phyloP scores from a whole-genome alignment of 2,329 filamentous ascomycete species.

The Fusarium devonianum region DNA sequence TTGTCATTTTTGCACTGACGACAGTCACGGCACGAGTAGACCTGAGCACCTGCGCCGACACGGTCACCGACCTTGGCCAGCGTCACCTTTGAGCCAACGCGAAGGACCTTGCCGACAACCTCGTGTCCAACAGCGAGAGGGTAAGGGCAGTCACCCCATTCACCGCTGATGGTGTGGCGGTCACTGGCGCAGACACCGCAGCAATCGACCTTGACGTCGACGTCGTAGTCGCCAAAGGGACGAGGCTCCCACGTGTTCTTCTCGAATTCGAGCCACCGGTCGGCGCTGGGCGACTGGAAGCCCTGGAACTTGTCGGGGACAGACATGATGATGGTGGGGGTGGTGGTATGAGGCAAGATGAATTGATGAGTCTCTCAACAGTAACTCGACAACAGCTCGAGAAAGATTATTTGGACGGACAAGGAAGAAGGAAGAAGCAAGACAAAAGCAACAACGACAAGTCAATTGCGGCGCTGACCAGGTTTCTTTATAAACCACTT shows the following conservation, averaged over 20 bases:
- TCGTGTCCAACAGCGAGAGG: conserved; percentile 76
- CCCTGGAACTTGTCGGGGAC: conserved; percentile 67
- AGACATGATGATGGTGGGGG: conserved; percentile 49
- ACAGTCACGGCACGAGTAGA: conserved; percentile 58
- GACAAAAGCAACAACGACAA: conserved; percentile 3
- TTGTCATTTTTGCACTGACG: conserved; percentile 51
- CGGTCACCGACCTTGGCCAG: conserved; percentile 64
- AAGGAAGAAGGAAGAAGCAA: conserved; percentile 6
- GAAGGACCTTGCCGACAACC: conserved; percentile 73
- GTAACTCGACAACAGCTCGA: not conserved
- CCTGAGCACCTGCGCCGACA: conserved; percentile 66
- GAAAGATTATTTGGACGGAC: not conserved
- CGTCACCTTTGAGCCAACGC: conserved; percentile 63
- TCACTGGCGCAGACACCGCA: conserved; percentile 80
- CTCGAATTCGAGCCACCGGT: conserved; percentile 66
- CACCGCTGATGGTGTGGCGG: conserved; percentile 73
- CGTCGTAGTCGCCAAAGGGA: conserved; percentile 84
- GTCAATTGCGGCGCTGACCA: conserved; percentile 11
- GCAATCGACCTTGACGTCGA: conserved; percentile 86
- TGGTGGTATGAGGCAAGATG: not conserved
- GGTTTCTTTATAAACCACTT: conserved; percentile 25
- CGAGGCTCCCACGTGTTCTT: conserved; percentile 83
- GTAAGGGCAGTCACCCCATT: conserved; percentile 69
- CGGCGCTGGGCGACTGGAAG: conserved; percentile 64
- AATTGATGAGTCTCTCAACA: not conserved